Evolutionary conservation across 1,139 yeast genomes (phyloP).

Genomic region (Spathaspora jeffriesii): DNA sequence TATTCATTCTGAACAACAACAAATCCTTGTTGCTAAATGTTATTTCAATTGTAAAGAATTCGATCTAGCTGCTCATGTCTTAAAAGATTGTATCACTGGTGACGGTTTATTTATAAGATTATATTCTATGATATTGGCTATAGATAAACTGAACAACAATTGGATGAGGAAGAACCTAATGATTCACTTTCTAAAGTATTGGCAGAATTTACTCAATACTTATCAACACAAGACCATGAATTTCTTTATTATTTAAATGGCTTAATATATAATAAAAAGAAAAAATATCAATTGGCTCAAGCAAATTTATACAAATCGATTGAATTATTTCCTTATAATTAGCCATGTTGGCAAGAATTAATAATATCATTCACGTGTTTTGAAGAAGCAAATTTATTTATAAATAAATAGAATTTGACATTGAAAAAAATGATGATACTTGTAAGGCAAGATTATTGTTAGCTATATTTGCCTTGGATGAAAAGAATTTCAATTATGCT

Average conservation of each 20-base stretch:
- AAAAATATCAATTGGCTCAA: conserved; percentile 61
- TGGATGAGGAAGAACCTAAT: conserved; percentile 43
- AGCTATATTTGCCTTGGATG: conserved; percentile 65
- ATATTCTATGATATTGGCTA: conserved; percentile 69
- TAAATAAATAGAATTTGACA: conserved; percentile 52
- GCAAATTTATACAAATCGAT: conserved; percentile 59
- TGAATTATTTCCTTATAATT: conserved; percentile 73
- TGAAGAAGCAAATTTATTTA: conserved; percentile 58
- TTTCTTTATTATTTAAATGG: conserved; percentile 74
- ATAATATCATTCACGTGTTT: conserved; percentile 61
- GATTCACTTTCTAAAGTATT: conserved; percentile 39
- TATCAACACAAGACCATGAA: conserved; percentile 44
- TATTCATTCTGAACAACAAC: conserved; percentile 31
- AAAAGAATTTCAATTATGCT: conserved; percentile 65
- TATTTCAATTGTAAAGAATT: conserved; percentile 87
- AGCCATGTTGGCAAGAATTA: conserved; percentile 94
- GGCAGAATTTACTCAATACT: conserved; percentile 35
- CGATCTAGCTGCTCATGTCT: conserved; percentile 68
- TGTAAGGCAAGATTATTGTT: conserved; percentile 87
- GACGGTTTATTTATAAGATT: conserved; percentile 64
- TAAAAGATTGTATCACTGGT: conserved; percentile 54
- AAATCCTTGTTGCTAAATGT: conserved; percentile 62
- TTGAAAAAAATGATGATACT: conserved; percentile 76
- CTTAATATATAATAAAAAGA: conserved; percentile 61
- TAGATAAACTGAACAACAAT: conserved; percentile 75